Percentiles rank a stretch among this genome's conserved stretches.
phyloP scores from a whole-genome alignment of 768 basidiomycete genomes.

The Mycena capillaripes region DNA sequence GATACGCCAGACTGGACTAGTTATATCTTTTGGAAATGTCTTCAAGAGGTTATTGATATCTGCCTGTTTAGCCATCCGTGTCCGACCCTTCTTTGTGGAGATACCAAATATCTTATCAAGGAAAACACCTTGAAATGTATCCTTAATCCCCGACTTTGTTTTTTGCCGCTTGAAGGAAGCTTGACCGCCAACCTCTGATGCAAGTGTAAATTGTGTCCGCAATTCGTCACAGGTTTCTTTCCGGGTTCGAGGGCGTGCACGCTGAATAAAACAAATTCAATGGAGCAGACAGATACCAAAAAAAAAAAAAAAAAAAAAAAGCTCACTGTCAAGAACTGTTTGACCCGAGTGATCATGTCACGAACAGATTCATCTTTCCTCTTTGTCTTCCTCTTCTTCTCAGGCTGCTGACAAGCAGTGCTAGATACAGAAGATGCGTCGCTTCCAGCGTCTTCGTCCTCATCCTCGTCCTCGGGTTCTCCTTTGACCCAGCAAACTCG shows the following conservation, averaged over 20 bases:
- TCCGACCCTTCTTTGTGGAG: not conserved
- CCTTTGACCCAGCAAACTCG: slow-evolving; percentile 52
- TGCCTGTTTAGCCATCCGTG: not conserved
- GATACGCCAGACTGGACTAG: not conserved
- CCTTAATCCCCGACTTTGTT: not conserved
- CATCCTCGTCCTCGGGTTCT: slow-evolving; percentile 27
- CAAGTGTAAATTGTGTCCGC: not conserved
- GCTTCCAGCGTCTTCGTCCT: not conserved
- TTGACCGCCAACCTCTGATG: not conserved
- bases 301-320: too few species aligned
- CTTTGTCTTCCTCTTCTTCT: slow-evolving; percentile 25
- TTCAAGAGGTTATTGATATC: not conserved
- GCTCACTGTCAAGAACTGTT: slow-evolving; percentile 37
- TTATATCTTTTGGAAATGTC: not conserved
- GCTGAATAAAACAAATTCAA: slow-evolving; percentile 3
- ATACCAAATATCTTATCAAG: not conserved
- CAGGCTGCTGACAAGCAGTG: not conserved
- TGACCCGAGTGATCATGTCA: slow-evolving; percentile 37
- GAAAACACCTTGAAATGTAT: not conserved
- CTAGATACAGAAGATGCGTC: not conserved
- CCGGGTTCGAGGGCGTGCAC: not conserved
- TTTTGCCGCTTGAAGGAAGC: not conserved
- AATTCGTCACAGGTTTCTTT: not conserved
- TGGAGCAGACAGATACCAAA: too few species aligned
- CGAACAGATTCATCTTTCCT: slow-evolving; percentile 10